These are phyloP conservation scores for Colletotrichum cuscutae DNA, from an alignment of 2,329 filamentous ascomycete genomes.

Conservation along the genomic window DNA sequence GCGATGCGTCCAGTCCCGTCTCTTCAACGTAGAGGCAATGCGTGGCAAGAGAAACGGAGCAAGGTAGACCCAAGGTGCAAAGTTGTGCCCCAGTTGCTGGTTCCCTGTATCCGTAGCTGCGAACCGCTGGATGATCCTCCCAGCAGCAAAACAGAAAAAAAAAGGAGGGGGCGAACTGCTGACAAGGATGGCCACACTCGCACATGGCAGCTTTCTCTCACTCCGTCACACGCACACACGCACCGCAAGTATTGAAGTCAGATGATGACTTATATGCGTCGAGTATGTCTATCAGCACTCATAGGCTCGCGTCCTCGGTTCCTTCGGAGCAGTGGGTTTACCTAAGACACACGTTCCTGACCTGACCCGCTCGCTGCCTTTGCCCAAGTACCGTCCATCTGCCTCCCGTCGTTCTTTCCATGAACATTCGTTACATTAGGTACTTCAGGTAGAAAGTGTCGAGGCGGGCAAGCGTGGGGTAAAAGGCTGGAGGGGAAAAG, in stretches of 20 bases:
- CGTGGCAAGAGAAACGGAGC: not conserved
- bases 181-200: not conserved
- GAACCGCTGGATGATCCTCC: conserved; percentile 11
- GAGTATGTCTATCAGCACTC: not conserved
- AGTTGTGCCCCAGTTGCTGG: not conserved
- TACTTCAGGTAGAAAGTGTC: not conserved
- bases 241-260: not conserved
- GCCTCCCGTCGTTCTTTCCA: not conserved
- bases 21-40: not conserved
- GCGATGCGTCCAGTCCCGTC: not conserved
- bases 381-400: not conserved
- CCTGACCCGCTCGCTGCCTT: not conserved
- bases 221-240: not conserved
- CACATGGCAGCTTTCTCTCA: not conserved
- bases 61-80: not conserved
- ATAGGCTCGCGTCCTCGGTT: not conserved
- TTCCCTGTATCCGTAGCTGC: conserved; percentile 3
- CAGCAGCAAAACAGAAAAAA: not conserved
- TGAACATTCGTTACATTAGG: not conserved
- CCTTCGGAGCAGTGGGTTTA: not conserved
- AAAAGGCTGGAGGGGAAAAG: conserved; percentile 2
- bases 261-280: not conserved
- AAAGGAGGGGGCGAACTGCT: not conserved
- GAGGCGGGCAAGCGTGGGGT: conserved; percentile 12
- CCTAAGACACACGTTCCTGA: not conserved